Conservation (phyloP, 176 grass and related monocot genomes). For the Raddia distichophylla region DNA sequence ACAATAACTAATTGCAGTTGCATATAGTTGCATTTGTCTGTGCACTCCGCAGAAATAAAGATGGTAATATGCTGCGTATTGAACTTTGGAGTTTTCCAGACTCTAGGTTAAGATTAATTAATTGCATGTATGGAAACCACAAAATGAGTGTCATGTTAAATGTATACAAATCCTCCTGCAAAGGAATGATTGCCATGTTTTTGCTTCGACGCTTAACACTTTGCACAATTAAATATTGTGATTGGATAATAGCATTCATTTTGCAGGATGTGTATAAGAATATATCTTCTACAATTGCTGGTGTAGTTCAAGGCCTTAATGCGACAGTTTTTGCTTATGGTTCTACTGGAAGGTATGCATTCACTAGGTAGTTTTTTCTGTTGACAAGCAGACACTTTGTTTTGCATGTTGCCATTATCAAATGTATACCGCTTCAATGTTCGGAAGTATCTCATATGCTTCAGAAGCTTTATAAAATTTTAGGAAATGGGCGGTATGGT, state of each 20-base stretch:
- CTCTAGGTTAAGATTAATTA: slow-evolving; percentile 9
- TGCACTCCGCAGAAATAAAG: not conserved
- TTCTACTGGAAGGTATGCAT: slow-evolving; percentile 95
- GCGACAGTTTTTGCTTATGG: slow-evolving; percentile 99
- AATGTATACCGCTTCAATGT: not conserved
- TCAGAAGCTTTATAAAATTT: not conserved
- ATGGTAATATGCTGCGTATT: not conserved
- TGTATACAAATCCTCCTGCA: not conserved
- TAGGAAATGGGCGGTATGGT: not conserved
- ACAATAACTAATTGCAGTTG: not conserved
- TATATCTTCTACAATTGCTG: slow-evolving; percentile 84
- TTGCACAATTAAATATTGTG: slow-evolving; percentile 19
- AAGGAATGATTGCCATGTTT: not conserved
- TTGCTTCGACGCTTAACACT: slow-evolving; percentile 2
- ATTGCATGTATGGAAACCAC: slow-evolving; percentile 1
- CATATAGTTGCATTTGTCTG: slow-evolving; percentile 9
- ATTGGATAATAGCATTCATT: slow-evolving; percentile 29
- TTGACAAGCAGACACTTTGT: not conserved
- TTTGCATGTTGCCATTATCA: not conserved
- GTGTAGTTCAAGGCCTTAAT: slow-evolving; percentile 97
- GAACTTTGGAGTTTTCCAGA: not conserved
- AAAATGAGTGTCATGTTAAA: slow-evolving; percentile 7
- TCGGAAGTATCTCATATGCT: slow-evolving; percentile 3
- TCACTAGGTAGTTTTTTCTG: slow-evolving; percentile 12
- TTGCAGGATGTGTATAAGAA: slow-evolving; percentile 89